Evolutionary conservation across 73 alveolate genomes (phyloP), one percentile per base, ranked within the genome.

Genomic region (Tetrahymena thermophila): DNA sequence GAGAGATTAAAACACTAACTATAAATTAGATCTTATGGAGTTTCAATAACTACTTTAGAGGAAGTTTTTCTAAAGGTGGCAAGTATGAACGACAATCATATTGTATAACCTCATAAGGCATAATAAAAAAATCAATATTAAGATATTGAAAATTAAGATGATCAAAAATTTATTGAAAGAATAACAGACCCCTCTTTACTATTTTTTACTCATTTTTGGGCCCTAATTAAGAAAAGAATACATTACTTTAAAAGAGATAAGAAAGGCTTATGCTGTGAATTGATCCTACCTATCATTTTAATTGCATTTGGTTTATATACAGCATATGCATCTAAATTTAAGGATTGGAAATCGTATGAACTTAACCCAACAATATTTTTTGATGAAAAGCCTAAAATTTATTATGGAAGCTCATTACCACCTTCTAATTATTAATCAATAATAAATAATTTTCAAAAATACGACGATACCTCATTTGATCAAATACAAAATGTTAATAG

Each of bases 1-100:
- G 99, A 98, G 94, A 89, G 94, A 25, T 93, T 85, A 35, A 96
- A 96, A 34, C 94, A 95, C 14, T 95, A 97, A 56, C 94, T 98
- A 43, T 98, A 98, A 37, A 96, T 98, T 21, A 97, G 97, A 95
- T 94, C 98, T 21, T 98, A 98, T 96, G 98, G 99, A 37, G 98
- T 98, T 16, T 97, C 98, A 10, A 97, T 97, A 15, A 97, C 99
- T 19, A 97, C n/a, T n/a, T n/a, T n/a, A n/a, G n/a, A n/a, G n/a
- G n/a, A n/a, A n/a, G n/a, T n/a, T n/a, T n/a, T n/a, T 94, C 93
- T 97, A 21, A 96, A 95, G 40, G 97, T 97, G 25, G 98, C 97
- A 43, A 96, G 95, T 55, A 97, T 97, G 31, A 97, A 95, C 9
- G 98, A 95, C 11, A 44, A 58, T 19, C 85, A 37, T 43, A 43